Evolutionary conservation across 305 asterid genomes (phyloP).

Genomic region (Petunia hybrid): DNA sequence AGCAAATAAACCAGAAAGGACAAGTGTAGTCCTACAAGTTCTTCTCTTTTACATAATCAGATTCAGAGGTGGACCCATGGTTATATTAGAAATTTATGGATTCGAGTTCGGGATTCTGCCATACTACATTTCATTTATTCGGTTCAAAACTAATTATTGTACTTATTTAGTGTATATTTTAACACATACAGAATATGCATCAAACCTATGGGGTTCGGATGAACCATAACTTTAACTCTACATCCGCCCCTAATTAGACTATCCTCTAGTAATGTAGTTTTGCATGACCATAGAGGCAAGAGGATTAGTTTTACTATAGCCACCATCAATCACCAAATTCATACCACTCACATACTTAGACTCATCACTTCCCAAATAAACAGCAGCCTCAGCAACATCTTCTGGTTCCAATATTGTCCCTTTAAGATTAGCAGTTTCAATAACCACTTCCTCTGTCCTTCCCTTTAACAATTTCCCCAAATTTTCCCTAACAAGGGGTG

Average conservation of each 20-base stretch:
- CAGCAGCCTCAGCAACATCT: slow-evolving; percentile 37
- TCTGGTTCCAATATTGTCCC: slow-evolving; percentile 14
- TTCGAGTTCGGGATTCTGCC: no score
- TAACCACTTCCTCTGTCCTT: background rate
- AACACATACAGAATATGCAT: no score
- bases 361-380: slow-evolving; percentile 38
- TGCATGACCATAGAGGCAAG: slow-evolving; percentile 20
- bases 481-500: slow-evolving; percentile 24
- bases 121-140: no score
- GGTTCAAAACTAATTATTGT: no score
- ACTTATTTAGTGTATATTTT: no score
- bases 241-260: no score
- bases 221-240: no score
- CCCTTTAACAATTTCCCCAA: slow-evolving; percentile 28
- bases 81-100: no score
- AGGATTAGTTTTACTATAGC: slow-evolving; percentile 32
- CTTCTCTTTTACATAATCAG: no score
- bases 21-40: background rate
- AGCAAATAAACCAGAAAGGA: background rate
- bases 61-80: no score
- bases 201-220: no score
- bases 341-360: slow-evolving; percentile 37
- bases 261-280: background rate
- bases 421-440: slow-evolving; percentile 30
- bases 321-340: slow-evolving; percentile 40